phyloP scores from a whole-genome alignment of 345 rosid species.

The Abelmoschus esculentus region DNA sequence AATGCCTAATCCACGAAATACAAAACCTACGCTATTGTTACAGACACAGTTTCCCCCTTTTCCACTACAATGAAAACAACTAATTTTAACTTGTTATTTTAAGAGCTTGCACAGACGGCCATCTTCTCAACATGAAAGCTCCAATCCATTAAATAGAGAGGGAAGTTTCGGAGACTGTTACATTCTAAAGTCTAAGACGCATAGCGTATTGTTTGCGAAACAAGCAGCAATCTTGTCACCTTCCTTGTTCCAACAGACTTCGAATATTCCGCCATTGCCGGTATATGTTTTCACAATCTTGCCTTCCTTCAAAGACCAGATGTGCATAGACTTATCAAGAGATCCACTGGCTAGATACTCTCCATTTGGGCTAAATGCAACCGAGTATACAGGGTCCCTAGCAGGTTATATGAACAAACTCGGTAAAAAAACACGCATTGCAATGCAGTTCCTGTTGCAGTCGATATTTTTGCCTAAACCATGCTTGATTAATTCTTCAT shows the following conservation, averaged over 20 bases:
- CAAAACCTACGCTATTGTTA: neutral
- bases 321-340: conserved; percentile 69
- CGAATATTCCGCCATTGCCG: conserved; percentile 86
- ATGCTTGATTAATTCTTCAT: neutral
- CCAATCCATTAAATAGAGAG: neutral
- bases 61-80: neutral
- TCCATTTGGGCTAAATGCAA: conserved; percentile 97
- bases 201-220: conserved; percentile 56
- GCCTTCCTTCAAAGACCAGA: conserved; percentile 90
- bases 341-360: conserved; percentile 96
- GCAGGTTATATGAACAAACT: conserved; percentile 2
- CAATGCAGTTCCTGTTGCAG: neutral
- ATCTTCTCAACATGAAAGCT: neutral
- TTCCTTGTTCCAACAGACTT: conserved; percentile 97
- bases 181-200: conserved; percentile 86
- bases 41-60: neutral
- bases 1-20: neutral
- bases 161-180: neutral
- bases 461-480: neutral
- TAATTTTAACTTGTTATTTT: neutral
- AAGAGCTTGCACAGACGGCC: too few relatives aligned
- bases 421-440: neutral
- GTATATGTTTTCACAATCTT: conserved; percentile 85
- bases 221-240: conserved; percentile 97
- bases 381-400: conserved; percentile 91